These are phyloP conservation scores for Pseudogymnoascus destructans DNA, from an alignment of 2,329 filamentous ascomycete species.

Conservation along the genomic window DNA sequence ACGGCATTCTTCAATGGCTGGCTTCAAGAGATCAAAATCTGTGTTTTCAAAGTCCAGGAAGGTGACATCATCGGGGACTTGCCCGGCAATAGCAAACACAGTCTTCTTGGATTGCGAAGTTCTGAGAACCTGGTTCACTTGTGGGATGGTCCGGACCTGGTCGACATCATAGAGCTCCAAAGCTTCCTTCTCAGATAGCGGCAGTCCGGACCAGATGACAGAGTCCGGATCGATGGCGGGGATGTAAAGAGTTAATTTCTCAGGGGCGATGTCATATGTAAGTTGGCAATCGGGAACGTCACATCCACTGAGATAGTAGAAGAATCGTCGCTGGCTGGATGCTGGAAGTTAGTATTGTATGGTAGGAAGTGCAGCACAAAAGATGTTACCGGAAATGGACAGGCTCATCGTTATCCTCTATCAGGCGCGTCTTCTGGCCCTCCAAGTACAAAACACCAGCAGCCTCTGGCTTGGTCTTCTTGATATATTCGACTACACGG, in stretches of 20 bases:
- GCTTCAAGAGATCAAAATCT: conserved; percentile 41
- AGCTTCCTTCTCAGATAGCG: conserved; percentile 64
- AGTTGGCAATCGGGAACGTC: conserved; percentile 66
- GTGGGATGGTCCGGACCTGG: conserved; percentile 55
- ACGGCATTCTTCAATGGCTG: conserved; percentile 54
- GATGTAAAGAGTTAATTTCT: conserved; percentile 75
- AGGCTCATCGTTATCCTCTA: conserved; percentile 80
- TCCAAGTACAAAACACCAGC: conserved; percentile 78
- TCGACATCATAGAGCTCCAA: conserved; percentile 70
- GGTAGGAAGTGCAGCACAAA: neutral
- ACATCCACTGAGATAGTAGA: conserved; percentile 89
- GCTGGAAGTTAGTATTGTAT: conserved; percentile 11
- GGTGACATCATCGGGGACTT: conserved; percentile 58
- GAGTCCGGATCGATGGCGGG: conserved; percentile 76
- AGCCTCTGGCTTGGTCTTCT: conserved; percentile 48
- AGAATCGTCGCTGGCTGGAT: conserved; percentile 69
- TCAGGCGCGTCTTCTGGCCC: conserved; percentile 63
- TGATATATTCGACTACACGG: conserved; percentile 69
- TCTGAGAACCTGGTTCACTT: conserved; percentile 56
- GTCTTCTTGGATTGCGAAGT: conserved; percentile 32
- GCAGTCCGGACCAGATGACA: conserved; percentile 88
- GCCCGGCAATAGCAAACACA: conserved; percentile 65
- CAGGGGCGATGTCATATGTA: conserved; percentile 63
- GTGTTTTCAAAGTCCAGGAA: conserved; percentile 58
- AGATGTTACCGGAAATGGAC: conserved; percentile 58